A percentile compares a stretch with the other conserved stretches of the same genome.
Conservation (phyloP, 2,329 filamentous ascomycete genomes). For the Lachnellula willkommii region DNA sequence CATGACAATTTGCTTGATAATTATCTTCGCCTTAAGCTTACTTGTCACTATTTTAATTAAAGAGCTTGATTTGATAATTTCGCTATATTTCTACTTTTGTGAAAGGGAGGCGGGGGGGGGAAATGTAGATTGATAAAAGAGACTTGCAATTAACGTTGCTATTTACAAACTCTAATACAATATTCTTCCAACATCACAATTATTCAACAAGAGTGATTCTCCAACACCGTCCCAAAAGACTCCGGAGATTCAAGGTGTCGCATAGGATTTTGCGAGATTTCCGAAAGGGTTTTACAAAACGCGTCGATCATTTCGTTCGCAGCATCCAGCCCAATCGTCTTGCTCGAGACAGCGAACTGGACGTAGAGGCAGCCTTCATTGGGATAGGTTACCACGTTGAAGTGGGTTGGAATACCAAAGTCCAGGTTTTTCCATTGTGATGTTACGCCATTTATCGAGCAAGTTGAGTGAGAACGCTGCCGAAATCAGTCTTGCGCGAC, state of each 20-base stretch:
- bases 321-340: neutral
- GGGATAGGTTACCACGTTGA: neutral
- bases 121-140: too few relatives aligned
- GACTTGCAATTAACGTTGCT: too few relatives aligned
- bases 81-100: too few relatives aligned
- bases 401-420: neutral
- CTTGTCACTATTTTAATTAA: too few relatives aligned
- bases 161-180: neutral
- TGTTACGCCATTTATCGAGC: neutral
- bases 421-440: neutral
- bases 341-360: neutral
- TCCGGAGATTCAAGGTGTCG: neutral
- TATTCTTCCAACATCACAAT: neutral
- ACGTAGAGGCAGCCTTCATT: neutral
- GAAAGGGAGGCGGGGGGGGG: too few relatives aligned
- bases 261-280: neutral
- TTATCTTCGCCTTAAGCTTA: too few relatives aligned
- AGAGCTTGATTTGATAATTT: too few relatives aligned
- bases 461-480: neutral
- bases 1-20: too few relatives aligned
- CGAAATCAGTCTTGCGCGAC: neutral
- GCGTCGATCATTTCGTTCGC: neutral
- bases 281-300: neutral
- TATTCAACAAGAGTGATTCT: neutral
- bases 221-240: neutral